Conservation (phyloP, 257 asterid genomes). For the Solanum clarkiae region DNA sequence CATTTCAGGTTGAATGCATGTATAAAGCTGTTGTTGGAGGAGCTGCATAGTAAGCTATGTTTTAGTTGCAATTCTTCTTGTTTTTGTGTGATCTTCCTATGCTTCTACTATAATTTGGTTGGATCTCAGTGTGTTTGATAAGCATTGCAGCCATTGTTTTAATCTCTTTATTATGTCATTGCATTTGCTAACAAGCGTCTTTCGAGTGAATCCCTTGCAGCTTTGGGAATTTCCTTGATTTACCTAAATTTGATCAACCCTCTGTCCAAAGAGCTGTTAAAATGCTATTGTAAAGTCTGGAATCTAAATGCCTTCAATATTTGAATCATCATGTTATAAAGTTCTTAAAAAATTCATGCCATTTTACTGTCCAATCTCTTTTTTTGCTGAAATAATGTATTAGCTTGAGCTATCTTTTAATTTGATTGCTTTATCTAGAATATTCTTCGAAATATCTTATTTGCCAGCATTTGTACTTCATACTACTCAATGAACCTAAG, state of each 20-base stretch:
- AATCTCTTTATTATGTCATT: too few species aligned
- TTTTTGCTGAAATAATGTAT: not conserved
- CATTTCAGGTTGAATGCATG: too few species aligned
- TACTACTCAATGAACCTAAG: not conserved
- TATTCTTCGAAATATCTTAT: not conserved
- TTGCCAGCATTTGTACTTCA: too few species aligned
- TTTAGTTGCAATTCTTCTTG: too few species aligned
- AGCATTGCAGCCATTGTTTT: not conserved
- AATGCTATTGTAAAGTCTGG: not conserved
- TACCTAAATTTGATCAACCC: too few species aligned
- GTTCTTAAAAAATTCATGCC: not conserved
- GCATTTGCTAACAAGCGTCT: too few species aligned
- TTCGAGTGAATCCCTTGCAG: too few species aligned
- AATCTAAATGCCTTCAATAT: not conserved
- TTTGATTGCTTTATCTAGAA: not conserved
- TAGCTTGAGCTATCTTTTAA: not conserved
- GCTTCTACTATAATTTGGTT: too few species aligned
- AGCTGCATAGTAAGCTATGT: too few species aligned
- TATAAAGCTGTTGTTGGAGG: too few species aligned
- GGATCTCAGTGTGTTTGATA: not conserved
- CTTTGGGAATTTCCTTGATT: not conserved
- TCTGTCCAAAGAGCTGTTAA: too few species aligned
- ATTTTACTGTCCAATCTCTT: not conserved
- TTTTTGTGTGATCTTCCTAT: too few species aligned
- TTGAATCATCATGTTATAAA: not conserved